Conservation (phyloP, 768 basidiomycete species). For the Hemileccinum impolitum region DNA sequence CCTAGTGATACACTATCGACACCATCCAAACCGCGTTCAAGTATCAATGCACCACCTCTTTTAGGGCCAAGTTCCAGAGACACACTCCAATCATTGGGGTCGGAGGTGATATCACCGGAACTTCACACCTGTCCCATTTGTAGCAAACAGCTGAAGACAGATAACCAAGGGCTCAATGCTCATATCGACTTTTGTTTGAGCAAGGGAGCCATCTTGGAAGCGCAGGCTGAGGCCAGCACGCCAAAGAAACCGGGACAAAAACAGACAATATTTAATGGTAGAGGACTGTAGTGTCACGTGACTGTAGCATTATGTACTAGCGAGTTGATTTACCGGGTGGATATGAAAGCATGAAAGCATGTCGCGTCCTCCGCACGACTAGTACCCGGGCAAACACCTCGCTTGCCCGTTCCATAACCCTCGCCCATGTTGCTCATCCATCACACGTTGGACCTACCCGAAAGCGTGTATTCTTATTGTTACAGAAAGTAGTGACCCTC, state of each 20-base stretch:
- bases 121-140: constrained; percentile 73
- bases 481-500: constrained; percentile 48
- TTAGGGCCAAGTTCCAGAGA: neutral
- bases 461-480: constrained; percentile 39
- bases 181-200: constrained; percentile 91
- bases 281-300: constrained; percentile 16
- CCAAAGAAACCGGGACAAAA: constrained; percentile 13
- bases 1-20: constrained; percentile 1
- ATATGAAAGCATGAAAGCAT: constrained; percentile 25
- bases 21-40: constrained; percentile 13
- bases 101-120: constrained; percentile 1
- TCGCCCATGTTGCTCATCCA: neutral
- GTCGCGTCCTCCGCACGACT: constrained; percentile 17
- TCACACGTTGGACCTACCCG: neutral
- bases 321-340: neutral
- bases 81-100: constrained; percentile 7
- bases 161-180: constrained; percentile 79
- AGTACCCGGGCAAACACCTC: neutral
- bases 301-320: neutral
- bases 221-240: constrained; percentile 41
- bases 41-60: neutral
- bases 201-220: constrained; percentile 69
- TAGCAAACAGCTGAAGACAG: constrained; percentile 51
- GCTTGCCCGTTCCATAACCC: neutral
- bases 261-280: neutral